Evolutionary conservation across 495 filamentous ascomycete genomes (phyloP).

Genomic region (Penicillium silybi): DNA sequence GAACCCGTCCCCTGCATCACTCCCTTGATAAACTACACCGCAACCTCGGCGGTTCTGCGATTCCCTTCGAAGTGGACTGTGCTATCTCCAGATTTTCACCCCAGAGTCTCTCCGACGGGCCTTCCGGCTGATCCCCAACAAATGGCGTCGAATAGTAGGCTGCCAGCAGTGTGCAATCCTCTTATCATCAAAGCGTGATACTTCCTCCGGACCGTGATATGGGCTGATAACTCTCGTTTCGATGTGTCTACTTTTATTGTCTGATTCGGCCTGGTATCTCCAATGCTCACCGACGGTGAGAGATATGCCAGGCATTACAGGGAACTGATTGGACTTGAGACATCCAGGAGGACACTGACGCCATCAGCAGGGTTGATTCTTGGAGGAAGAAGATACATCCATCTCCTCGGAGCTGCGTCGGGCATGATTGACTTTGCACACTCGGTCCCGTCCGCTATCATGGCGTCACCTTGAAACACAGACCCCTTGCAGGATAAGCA

Average conservation of each 20-base stretch:
- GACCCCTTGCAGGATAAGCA: conserved; percentile 2
- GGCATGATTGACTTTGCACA: background rate
- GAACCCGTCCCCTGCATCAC: background rate
- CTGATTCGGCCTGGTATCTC: background rate
- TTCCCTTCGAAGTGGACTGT: background rate
- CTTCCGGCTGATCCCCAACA: conserved; percentile 9
- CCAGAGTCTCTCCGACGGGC: conserved; percentile 11
- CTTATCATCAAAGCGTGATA: background rate
- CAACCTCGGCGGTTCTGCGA: background rate
- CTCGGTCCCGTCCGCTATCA: conserved; percentile 1
- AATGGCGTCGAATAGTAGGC: background rate
- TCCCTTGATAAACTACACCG: background rate
- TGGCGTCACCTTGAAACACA: background rate
- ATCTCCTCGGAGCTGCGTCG: conserved; percentile 5
- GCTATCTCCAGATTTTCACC: conserved; percentile 25
- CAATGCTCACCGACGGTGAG: background rate
- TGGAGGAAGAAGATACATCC: background rate
- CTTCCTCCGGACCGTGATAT: background rate
- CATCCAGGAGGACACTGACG: background rate
- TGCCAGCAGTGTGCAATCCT: background rate
- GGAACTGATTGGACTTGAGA: background rate
- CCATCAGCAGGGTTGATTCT: background rate
- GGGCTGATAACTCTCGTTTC: conserved; percentile 10
- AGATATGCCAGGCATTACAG: background rate
- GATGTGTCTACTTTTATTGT: conserved; percentile 5